Evolutionary conservation across 257 asterid species (phyloP), one percentile per base, ranked within the genome.

Genomic region (Lycium barbarum): DNA sequence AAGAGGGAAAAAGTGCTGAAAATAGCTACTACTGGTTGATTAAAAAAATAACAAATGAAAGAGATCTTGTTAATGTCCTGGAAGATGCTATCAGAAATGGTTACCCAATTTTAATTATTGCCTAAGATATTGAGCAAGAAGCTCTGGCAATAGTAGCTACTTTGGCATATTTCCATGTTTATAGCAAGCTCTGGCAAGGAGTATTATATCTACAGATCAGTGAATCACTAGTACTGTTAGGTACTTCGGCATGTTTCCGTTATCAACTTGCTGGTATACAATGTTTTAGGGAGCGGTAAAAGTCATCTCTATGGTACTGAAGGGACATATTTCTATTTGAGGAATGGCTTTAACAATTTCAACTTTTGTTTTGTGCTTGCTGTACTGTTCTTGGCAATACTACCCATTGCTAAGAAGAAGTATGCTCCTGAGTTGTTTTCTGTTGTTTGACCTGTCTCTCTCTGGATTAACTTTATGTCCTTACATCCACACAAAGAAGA

Each of bases 401-500:
- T 26, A 26, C 33, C 33, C 33, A 26, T 26, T 26, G 33, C 33
- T 26, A 26, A 89, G 92, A 93, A 90, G 88, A 97, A 94, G 89
- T 94, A 97, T 85, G 89, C 88, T 68, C 98, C 97, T 17, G 98
- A 95, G 63, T 88, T 97, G 89, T 85, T 97, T 87, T 89, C 92
- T 79, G 86, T 94, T 90, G 82, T 97, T 87, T 94, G 98, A 51
- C 98, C 98, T 86, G 79, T 97, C 84, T 97, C 95, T 84, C 89
- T 95, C 84, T 97, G 98, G 99, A 91, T 94, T 63, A 94, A 93
- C 88, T 95, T 97, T 88, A 97, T 97, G 99, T 97, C 99, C 68
- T 87, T 97, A 90, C 99, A 93, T 91, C 96, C 98, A 18, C 99
- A 95, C 95, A 95, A 97, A 89, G 98, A 97, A 90, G 99, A 97